A percentile compares a stretch with the other conserved stretches of the same genome.
Conservation (phyloP, 768 basidiomycete species). For the Chalciporus pseudorubinellus region DNA sequence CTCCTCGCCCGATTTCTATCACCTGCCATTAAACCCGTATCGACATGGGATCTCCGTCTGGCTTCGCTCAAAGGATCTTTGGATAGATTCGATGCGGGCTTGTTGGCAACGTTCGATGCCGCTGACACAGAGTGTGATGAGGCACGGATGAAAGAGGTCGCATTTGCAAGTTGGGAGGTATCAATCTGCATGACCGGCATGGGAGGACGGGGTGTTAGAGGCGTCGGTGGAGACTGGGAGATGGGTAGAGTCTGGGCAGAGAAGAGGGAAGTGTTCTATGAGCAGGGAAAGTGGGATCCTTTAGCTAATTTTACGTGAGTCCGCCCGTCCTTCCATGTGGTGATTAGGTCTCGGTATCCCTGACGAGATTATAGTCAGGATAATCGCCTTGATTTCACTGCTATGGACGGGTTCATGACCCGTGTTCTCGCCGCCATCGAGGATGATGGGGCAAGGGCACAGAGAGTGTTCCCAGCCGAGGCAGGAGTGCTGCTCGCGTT, state of each 20-base stretch:
- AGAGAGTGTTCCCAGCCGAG: constrained; percentile 79
- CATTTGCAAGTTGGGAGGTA: constrained; percentile 84
- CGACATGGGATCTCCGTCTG: constrained; percentile 59
- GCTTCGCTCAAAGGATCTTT: constrained; percentile 70
- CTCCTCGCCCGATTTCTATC: constrained; percentile 78
- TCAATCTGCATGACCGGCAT: constrained; percentile 48
- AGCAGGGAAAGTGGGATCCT: constrained; percentile 75
- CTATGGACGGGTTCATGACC: constrained; percentile 91
- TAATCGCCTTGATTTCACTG: constrained; percentile 75
- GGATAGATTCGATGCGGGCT: constrained; percentile 84
- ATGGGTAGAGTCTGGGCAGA: constrained; percentile 95
- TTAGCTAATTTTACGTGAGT: constrained; percentile 78
- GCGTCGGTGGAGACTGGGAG: constrained; percentile 63
- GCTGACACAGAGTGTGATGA: constrained; percentile 78
- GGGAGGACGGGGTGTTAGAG: constrained; percentile 7
- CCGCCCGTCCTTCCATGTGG: not conserved
- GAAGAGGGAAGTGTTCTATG: constrained; percentile 92
- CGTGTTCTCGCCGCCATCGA: constrained; percentile 60
- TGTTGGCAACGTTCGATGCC: constrained; percentile 87
- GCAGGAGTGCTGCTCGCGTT: constrained; percentile 79
- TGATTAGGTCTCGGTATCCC: not conserved
- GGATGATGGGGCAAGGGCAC: constrained; percentile 78
- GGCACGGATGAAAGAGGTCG: constrained; percentile 72
- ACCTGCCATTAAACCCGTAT: constrained; percentile 64
- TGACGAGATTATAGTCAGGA: constrained; percentile 39